Base-by-base conservation (phyloP, 768 basidiomycete species). In the Paxillus rubicundulus region DNA sequence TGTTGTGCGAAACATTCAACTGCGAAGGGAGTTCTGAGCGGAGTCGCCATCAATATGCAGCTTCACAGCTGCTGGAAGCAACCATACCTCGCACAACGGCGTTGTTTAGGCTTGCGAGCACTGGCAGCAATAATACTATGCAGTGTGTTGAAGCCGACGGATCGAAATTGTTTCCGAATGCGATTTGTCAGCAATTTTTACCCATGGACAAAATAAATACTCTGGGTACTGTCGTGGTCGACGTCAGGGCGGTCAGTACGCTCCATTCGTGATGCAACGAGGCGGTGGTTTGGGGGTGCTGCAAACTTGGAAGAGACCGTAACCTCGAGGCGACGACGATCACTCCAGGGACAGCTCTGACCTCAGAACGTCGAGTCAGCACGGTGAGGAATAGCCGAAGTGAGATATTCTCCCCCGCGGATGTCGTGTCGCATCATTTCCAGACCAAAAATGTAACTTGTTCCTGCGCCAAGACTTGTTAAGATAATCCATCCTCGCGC, bases 1-100 rank as follows among this genome's bases (percentile, higher is more conserved):
- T 54, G 55, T 54, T 52, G 42, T 44, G 54, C 43, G 51, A 56
- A 69, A 47, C 70, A 70, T 71, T 33, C 58, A 57, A 50, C 54
- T 50, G 49, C 38, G 46, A 20, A 47, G 53, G 38, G n/a, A 28
- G 46, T 41, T 47, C 56, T 60, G 49, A 52, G 27, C 30, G 5
- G 47, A 44, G 45, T 18, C 43, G 47, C 49, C 61, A 66, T 62
- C 65, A 65, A 53, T 47, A 57, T 56, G 55, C 54, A 58, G 59
- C 47, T 56, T 43, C 47, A 32, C 18, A 47, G n/a, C 16, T 47
- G 41, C 48, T 34, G 34, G 58, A 43, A 57, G 46, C 49, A 53
- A 40, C 46, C n/a, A 24, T 36, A 54, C 60, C 41, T 42, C 41
- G 41, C 24, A 9, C 24, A 27, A n/a, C n/a, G 7, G 37, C 17